Percentiles rank a stretch among this genome's conserved stretches.
These are phyloP conservation scores for Tarenaya hassleriana DNA, from an alignment of 345 rosid species.

Conservation along the genomic window DNA sequence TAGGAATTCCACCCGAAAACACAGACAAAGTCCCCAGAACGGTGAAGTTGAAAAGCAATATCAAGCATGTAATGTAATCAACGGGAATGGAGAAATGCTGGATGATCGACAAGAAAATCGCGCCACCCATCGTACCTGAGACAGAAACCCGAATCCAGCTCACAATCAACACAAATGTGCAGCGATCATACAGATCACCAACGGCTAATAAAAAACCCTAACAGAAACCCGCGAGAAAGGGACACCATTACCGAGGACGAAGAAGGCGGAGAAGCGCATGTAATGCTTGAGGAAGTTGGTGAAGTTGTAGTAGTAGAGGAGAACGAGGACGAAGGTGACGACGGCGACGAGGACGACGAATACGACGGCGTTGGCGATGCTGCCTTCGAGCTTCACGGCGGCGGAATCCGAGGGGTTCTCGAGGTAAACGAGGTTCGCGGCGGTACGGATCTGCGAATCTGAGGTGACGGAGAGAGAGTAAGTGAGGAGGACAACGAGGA, in stretches of 20 bases:
- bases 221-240: background rate
- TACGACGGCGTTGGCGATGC: conserved; percentile 76
- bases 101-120: conserved; percentile 67
- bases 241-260: conserved; percentile 48
- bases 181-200: background rate
- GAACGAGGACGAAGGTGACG: conserved; percentile 77
- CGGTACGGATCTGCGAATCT: conserved; percentile 68
- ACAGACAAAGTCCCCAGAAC: conserved; percentile 75
- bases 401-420: conserved; percentile 78
- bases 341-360: conserved; percentile 66
- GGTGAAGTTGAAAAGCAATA: conserved; percentile 78
- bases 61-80: conserved; percentile 64
- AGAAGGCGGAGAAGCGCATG: conserved; percentile 90
- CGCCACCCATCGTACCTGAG: conserved; percentile 85
- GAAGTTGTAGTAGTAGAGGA: conserved; percentile 87
- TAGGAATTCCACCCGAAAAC: conserved; percentile 70
- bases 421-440: conserved; percentile 87
- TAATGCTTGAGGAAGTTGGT: conserved; percentile 88
- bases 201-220: conserved; percentile 7
- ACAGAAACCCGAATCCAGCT: background rate
- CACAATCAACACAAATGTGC: background rate
- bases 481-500: conserved; percentile 84
- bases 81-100: conserved; percentile 81
- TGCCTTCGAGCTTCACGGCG: conserved; percentile 77
- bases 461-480: conserved; percentile 69